Conservation (phyloP, 2,329 filamentous ascomycete genomes). For the Fusarium illudens region DNA sequence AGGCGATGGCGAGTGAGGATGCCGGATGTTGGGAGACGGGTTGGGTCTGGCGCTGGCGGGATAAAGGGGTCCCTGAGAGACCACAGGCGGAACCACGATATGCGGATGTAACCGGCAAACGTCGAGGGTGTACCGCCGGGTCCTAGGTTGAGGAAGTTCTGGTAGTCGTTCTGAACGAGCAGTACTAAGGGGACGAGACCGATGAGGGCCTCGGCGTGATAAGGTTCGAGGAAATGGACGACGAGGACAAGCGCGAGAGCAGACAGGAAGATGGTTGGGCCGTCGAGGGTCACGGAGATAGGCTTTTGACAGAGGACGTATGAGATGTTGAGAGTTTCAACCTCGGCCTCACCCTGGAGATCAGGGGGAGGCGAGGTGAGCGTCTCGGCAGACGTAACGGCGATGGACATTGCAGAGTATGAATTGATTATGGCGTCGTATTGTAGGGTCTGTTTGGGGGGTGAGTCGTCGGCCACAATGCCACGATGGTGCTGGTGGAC, state of each 20-base stretch:
- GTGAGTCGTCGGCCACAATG: conserved; percentile 25
- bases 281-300: conserved; percentile 63
- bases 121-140: conserved; percentile 83
- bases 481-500: not conserved
- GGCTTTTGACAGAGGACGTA: conserved; percentile 54
- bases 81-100: conserved; percentile 77
- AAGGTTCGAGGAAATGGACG: conserved; percentile 60
- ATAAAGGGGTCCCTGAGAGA: conserved; percentile 74
- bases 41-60: conserved; percentile 61
- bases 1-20: conserved; percentile 64
- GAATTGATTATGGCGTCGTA: not conserved
- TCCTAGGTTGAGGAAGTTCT: conserved; percentile 78
- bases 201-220: conserved; percentile 60
- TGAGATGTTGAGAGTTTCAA: conserved; percentile 34
- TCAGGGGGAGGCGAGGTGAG: conserved; percentile 33
- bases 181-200: conserved; percentile 58
- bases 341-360: conserved; percentile 31
- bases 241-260: conserved; percentile 58
- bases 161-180: conserved; percentile 74
- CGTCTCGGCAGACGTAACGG: conserved; percentile 42
- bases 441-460: not conserved
- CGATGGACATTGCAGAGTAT: conserved; percentile 37
- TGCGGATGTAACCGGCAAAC: conserved; percentile 74
- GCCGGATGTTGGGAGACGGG: conserved; percentile 63
- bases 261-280: conserved; percentile 56